Base-by-base conservation (phyloP, 805 yeast species). In the Isabelozyma pseudorhagii region DNA sequence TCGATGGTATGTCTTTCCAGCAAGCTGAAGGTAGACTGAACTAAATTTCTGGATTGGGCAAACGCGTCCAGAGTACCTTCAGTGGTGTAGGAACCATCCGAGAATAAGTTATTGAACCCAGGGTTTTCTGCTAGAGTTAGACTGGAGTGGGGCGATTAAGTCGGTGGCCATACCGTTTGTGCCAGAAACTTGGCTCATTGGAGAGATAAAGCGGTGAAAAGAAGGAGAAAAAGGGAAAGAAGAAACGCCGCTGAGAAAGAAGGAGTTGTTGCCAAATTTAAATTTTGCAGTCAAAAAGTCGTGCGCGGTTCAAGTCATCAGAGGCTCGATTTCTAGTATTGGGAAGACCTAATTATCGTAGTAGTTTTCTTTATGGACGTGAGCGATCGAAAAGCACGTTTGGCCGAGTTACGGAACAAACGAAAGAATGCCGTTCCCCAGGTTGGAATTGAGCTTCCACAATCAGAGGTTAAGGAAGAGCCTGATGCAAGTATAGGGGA, bases 371-470 rank as follows among this genome's bases (percentile, higher is more conserved):
- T 4, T 4, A 21, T 21, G 25, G 25, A 21, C 25, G 25, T 3
- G 5, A 15, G 28, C 8, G 59, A 58, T n/a, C 49, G 63, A 42
- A 60, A 51, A 46, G 47, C 59, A 15, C 55, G 63, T 31, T 40
- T 60, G n/a, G 57, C 59, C 5, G 57, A 55, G 9, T 42, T 59
- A 15, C 42, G 62, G 17, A 49, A 49, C 27, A 55, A 51, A 27
- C 40, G 51, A 14, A 48, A 46, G 21, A 17, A 39, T 10, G 18
- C 18, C 15, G 15, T 8, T 5, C 28, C 13, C 10, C 17, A 46
- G 14, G 5, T 5, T 11, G 40, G 10, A 38, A 38, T n/a, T 15
- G 15, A 15, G 13, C 18, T 15, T 38, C 6, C 18, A 8, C 36
- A 31, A 8, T 8, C 36, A n/a, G 40, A 38, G 7, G 18, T 8